phyloP scores from a whole-genome alignment of 2,329 filamentous ascomycete species.

The Colletotrichum plurivorum region DNA sequence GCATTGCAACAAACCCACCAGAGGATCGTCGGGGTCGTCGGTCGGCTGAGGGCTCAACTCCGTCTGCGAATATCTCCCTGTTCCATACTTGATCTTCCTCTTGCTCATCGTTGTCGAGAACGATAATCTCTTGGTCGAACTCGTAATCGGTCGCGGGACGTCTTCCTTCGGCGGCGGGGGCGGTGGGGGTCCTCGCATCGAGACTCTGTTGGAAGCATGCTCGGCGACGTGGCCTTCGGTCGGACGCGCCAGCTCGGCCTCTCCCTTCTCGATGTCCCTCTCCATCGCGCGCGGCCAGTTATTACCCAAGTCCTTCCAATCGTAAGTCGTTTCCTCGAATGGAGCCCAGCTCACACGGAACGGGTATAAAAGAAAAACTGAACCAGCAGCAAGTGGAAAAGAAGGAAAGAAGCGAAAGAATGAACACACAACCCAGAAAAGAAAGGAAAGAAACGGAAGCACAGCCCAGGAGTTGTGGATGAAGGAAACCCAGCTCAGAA shows the following conservation, averaged over 20 bases:
- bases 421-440: background rate
- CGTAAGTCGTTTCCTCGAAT: background rate
- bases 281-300: slow-evolving; percentile 16
- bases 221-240: slow-evolving; percentile 15
- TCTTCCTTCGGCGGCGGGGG: slow-evolving; percentile 32
- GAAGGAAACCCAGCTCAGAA: slow-evolving; percentile 1
- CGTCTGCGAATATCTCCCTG: slow-evolving; percentile 56
- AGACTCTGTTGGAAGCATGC: slow-evolving; percentile 17
- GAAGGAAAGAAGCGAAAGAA: background rate
- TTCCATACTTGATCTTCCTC: slow-evolving; percentile 62
- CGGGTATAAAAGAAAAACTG: slow-evolving; percentile 7
- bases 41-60: slow-evolving; percentile 70
- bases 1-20: slow-evolving; percentile 55
- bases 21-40: slow-evolving; percentile 66
- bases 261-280: slow-evolving; percentile 30
- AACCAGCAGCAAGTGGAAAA: slow-evolving; percentile 27
- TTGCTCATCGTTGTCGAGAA: slow-evolving; percentile 49
- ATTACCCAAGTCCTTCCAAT: background rate
- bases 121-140: slow-evolving; percentile 54
- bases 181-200: slow-evolving; percentile 26
- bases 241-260: background rate
- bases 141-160: slow-evolving; percentile 45
- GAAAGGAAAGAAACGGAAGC: slow-evolving; percentile 3
- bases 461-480: slow-evolving; percentile 12
- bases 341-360: slow-evolving; percentile 30